Percentiles rank a stretch among this genome's conserved stretches.
phyloP scores from a whole-genome alignment of 169 alveolate genomes.

The Plasmodium coatneyi region DNA sequence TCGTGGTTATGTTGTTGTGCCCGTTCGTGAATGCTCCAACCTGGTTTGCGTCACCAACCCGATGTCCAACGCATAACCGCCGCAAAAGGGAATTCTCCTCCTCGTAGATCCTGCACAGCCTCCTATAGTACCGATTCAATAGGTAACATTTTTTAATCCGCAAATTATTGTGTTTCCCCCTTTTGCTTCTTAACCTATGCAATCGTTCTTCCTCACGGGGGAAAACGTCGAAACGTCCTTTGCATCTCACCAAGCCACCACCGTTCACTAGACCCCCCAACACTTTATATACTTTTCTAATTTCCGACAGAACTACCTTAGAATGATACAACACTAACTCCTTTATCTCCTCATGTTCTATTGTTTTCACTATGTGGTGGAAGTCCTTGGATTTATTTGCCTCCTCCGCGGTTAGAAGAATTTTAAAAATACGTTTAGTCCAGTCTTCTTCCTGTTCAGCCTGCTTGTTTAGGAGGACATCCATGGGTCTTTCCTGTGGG shows the following conservation, averaged over 20 bases:
- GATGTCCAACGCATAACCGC: background rate
- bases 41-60: background rate
- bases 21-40: background rate
- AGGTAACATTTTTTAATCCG: slow-evolving; percentile 12
- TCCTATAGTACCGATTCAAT: slow-evolving; percentile 34
- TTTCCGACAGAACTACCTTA: background rate
- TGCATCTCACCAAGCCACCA: background rate
- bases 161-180: background rate
- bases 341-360: slow-evolving; percentile 50
- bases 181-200: background rate
- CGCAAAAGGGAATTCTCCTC: slow-evolving; percentile 28
- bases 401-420: slow-evolving; percentile 15
- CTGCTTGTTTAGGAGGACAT: background rate
- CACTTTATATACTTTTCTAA: slow-evolving; percentile 3
- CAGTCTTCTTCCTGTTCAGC: background rate
- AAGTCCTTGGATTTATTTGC: slow-evolving; percentile 4
- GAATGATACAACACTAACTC: background rate
- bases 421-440: background rate
- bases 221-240: background rate
- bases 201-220: background rate
- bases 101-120: slow-evolving; percentile 23
- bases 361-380: slow-evolving; percentile 9
- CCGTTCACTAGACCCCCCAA: background rate
- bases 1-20: background rate
- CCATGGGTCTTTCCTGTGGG: background rate